Conservation (phyloP, 805 yeast species). For the Saccharomycopsis fibuligera region DNA sequence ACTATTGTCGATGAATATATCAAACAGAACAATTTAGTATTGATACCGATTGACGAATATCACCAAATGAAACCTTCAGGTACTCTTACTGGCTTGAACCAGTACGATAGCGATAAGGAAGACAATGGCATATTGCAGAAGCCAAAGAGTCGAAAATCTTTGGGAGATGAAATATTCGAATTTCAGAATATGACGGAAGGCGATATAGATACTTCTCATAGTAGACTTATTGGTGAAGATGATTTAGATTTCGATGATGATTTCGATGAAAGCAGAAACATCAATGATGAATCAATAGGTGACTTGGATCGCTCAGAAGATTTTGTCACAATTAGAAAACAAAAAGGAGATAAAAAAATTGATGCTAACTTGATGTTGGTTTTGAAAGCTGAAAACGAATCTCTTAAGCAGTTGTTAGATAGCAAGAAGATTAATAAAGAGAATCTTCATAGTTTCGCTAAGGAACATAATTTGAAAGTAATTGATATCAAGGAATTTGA, state of each 20-base stretch:
- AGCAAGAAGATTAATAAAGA: neutral
- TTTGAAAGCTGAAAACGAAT: neutral
- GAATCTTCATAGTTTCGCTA: neutral
- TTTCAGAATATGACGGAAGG: slow-evolving; percentile 10
- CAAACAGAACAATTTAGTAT: slow-evolving; percentile 12
- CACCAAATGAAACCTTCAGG: slow-evolving; percentile 5
- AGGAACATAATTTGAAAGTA: neutral
- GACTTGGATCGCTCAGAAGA: too few species aligned
- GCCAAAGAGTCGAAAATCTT: slow-evolving; percentile 15
- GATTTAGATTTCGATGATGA: slow-evolving; percentile 3
- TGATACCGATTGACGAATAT: slow-evolving; percentile 13
- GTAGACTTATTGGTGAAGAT: slow-evolving; percentile 6
- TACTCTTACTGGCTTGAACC: slow-evolving; percentile 5
- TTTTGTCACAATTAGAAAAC: neutral
- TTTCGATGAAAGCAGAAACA: neutral
- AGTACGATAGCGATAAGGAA: neutral
- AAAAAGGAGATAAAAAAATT: neutral
- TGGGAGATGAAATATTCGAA: slow-evolving; percentile 21
- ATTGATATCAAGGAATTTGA: neutral
- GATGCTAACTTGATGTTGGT: too few species aligned
- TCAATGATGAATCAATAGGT: too few species aligned
- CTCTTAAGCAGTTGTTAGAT: neutral
- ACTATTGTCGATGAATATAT: slow-evolving; percentile 17
- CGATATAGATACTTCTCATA: slow-evolving; percentile 3
- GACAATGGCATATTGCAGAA: slow-evolving; percentile 2